Conservation (phyloP, 2,329 filamentous ascomycete genomes). For the Aspergillus glaucus region DNA sequence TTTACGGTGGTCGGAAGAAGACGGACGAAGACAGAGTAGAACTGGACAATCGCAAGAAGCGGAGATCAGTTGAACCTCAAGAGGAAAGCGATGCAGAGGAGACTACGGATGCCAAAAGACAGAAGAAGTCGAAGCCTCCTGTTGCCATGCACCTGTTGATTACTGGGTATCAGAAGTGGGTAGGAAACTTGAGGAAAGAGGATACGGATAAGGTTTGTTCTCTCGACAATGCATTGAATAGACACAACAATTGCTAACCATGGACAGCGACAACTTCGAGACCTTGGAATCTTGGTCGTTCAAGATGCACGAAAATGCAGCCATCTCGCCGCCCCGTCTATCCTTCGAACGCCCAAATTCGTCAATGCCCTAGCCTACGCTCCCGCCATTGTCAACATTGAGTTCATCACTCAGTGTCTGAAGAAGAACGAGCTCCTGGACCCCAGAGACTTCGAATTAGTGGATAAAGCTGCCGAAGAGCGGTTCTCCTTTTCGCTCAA, state of each 20-base stretch:
- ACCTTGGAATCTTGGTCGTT: conserved; percentile 74
- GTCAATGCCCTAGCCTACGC: conserved; percentile 78
- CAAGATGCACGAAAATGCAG: conserved; percentile 70
- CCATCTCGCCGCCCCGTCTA: conserved; percentile 77
- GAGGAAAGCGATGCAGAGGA: conserved; percentile 48
- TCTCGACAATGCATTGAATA: not conserved
- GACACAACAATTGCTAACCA: conserved; percentile 8
- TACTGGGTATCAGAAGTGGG: conserved; percentile 80
- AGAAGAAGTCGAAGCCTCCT: conserved; percentile 56
- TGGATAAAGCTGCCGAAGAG: conserved; percentile 67
- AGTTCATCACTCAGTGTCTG: conserved; percentile 73
- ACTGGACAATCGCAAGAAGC: conserved; percentile 34
- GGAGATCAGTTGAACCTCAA: conserved; percentile 40
- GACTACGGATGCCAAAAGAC: conserved; percentile 55
- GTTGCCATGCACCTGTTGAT: conserved; percentile 71
- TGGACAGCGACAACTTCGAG: conserved; percentile 67
- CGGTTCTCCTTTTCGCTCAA: conserved; percentile 63
- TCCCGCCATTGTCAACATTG: conserved; percentile 67
- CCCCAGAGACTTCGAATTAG: conserved; percentile 60
- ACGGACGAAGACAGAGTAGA: conserved; percentile 35
- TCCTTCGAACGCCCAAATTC: conserved; percentile 91
- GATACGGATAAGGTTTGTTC: conserved; percentile 68
- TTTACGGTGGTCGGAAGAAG: conserved; percentile 51
- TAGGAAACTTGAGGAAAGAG: conserved; percentile 65
- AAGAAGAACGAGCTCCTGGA: conserved; percentile 60